These are phyloP conservation scores for Stevia rebaudiana DNA, from an alignment of 140 eudicot genomes.

Conservation along the genomic window DNA sequence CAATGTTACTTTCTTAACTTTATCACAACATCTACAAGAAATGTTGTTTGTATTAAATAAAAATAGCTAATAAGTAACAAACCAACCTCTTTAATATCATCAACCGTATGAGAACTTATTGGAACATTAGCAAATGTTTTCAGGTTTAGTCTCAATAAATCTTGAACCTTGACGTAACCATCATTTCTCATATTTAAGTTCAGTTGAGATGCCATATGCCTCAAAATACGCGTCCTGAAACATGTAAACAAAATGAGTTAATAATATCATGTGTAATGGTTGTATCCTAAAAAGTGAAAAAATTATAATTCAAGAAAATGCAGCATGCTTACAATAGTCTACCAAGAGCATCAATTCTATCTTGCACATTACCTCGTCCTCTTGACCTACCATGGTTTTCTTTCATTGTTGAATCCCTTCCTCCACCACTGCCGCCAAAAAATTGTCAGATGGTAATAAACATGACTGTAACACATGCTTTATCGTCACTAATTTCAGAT, in stretches of 20 bases:
- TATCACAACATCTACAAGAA: neutral
- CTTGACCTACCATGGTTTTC: conserved; percentile 40
- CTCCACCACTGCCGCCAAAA: conserved; percentile 45
- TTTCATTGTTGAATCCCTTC: conserved; percentile 43
- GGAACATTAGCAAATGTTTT: conserved; percentile 72
- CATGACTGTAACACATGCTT: too few relatives aligned
- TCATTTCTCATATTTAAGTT: conserved; percentile 71
- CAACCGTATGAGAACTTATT: conserved; percentile 58
- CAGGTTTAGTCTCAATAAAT: conserved; percentile 58
- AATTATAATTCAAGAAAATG: conserved; percentile 1
- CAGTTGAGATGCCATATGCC: conserved; percentile 80
- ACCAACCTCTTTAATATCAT: conserved; percentile 93
- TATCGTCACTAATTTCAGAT: too few relatives aligned
- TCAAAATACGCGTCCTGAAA: conserved; percentile 72
- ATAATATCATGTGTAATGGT: conserved; percentile 9
- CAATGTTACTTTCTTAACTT: neutral
- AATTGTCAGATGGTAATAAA: neutral
- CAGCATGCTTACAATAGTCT: conserved; percentile 68
- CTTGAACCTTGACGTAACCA: conserved; percentile 86
- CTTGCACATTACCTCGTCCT: conserved; percentile 45
- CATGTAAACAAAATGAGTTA: neutral
- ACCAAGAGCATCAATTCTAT: conserved; percentile 87
- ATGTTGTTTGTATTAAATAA: neutral
- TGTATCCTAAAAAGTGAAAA: conserved; percentile 1
- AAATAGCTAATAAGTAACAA: neutral